Evolutionary conservation across 495 filamentous ascomycete species (phyloP).

Genomic region (Neurospora sp.): DNA sequence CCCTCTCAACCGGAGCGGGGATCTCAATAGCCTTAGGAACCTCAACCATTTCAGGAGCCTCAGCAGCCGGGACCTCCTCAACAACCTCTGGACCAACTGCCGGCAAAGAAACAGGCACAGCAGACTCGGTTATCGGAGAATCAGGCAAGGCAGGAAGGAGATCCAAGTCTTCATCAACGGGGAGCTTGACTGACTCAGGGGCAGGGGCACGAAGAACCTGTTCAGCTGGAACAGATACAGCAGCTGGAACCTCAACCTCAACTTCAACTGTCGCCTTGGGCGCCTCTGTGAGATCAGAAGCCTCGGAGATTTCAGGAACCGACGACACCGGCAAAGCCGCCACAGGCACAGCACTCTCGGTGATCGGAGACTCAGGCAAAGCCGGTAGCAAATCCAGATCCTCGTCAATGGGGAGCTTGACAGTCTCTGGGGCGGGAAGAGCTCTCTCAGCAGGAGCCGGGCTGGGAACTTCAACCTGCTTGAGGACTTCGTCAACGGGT

Average conservation of each 20-base stretch:
- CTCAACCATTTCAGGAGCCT: neutral
- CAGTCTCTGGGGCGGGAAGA: neutral
- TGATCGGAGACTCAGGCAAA: neutral
- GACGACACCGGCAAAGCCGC: neutral
- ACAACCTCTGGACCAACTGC: neutral
- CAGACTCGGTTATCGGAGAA: neutral
- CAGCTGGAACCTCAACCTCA: neutral
- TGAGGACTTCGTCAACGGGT: neutral
- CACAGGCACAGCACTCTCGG: neutral
- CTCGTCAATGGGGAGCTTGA: neutral
- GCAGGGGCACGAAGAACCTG: neutral
- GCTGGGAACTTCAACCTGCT: neutral
- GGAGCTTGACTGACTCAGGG: neutral
- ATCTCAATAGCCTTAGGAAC: neutral
- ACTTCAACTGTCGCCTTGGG: neutral
- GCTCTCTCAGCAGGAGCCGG: neutral
- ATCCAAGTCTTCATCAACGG: neutral
- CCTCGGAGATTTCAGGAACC: neutral
- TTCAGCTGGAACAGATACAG: too few relatives aligned
- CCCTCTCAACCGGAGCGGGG: neutral
- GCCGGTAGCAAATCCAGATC: neutral
- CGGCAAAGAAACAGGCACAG: neutral
- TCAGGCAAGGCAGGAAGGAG: conserved; percentile 1
- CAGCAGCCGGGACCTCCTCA: neutral
- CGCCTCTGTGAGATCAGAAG: neutral